Evolutionary conservation across 805 yeast species (phyloP), one percentile per base, ranked within the genome.

Genomic region (Myxozyma neotropica): DNA sequence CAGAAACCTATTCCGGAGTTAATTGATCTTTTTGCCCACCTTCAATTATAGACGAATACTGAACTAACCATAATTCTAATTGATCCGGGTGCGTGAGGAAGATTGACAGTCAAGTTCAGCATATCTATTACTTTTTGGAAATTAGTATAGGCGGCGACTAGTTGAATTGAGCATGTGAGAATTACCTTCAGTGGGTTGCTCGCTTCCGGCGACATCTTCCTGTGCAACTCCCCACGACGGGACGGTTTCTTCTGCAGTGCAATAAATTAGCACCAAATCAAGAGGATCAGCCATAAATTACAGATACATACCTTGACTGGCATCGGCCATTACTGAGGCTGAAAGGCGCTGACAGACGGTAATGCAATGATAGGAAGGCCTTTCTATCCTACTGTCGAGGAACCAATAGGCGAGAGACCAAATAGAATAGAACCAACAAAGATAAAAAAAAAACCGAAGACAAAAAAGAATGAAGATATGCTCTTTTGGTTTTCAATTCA

Each of bases 61-160:
- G 15, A 13, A 55, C 66, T 8, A 31, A 62, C 69, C 61, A 61
- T 48, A 7, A 66, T 64, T 55, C 46, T 64, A 48, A 63, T 59
- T n/a, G 71, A 45, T 24, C 66, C 55, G 12, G 66, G 69, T 21
- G 65, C 65, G 31, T 64, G 62, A 4, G 68, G 65, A 21, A 63
- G 58, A 35, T 50, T 55, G 49, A 69, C 63, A 24, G 54, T 58
- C 43, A 69, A 50, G 38, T 48, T 54, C 42, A 66, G 63, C 57
- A 59, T 55, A 17, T 56, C 58, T 13, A 38, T 12, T 15, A 53
- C 52, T 26, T 21, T 6, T 42, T 36, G 13, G 21, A 12, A 19
- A 24, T 35, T 45, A 27, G 36, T 15, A 29, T 24, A 8, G 15
- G 33, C n/a, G 4, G 6, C 15, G 29, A 15, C 8, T 19, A 26